Evolutionary conservation across 352 stramenopile genomes (phyloP), one percentile per base, ranked within the genome.

Genomic region (Phytopythium helicoides): DNA sequence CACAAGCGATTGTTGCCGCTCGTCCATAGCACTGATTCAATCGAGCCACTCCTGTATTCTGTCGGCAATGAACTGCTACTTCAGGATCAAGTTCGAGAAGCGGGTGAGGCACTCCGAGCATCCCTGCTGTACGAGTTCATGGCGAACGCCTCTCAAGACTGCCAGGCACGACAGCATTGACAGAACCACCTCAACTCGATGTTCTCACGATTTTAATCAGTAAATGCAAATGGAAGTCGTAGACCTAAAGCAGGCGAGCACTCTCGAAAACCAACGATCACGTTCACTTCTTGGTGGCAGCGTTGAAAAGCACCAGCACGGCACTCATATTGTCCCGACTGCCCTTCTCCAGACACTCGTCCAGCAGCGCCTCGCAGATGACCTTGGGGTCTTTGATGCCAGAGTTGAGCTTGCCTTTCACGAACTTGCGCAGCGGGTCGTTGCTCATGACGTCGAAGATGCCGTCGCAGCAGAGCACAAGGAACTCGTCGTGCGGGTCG

Each of bases 401-500:
- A 28, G 41, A 74, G 52, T 87, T 87, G 46, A 92, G 65, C 60
- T 92, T 90, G 58, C 60, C 62, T 6, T 81, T 79, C 21, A 97
- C 86, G 52, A 97, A 97, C 61, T 95, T 90, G 41, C 92, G 82
- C 48, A 94, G 70, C 68, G 98, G 87, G 64, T 98, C 86, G 64
- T 97, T 96, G 60, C 74, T 93, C 86, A 98, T 97, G 28, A 98
- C 93, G 56, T 98, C 93, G 69, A 91, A 98, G 51, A 98, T 92
- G 51, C 93, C 93, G 56, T 98, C 93, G 56, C 91, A 98, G 41
- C 81, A 89, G 15, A 98, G 73, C 47, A 97, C 70, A 15, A 98
- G 69, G 56, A 97, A 97, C 65, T 98, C 86, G 61, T 98, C 92
- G 4, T 94, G 69, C 6, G 72, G 19, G 49, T 87, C 69, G 19